Evolutionary conservation across 1,284 basidiomycete genomes (phyloP).

Genomic region (Pseudozyma hubeiensis): DNA sequence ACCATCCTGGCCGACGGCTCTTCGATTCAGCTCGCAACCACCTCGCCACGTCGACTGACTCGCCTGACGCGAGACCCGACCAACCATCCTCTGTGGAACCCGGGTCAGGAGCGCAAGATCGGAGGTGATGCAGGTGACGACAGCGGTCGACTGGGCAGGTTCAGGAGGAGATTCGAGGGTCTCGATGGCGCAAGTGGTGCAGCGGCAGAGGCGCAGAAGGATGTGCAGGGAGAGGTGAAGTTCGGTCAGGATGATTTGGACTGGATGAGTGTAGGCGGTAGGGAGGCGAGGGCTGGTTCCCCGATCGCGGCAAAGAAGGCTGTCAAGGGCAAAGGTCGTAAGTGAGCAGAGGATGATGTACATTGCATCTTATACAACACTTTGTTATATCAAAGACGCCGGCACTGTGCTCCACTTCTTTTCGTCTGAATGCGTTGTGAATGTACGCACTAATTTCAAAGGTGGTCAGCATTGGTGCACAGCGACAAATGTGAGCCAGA

Average conservation of each 20-base stretch:
- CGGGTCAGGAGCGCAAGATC: slow-evolving; percentile 47
- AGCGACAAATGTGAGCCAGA: no score
- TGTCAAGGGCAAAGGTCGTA: slow-evolving; percentile 63
- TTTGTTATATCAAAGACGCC: not conserved
- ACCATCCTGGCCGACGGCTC: slow-evolving; percentile 67
- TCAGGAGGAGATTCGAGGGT: slow-evolving; percentile 63
- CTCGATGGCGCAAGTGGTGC: slow-evolving; percentile 21
- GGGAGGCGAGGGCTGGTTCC: slow-evolving; percentile 61
- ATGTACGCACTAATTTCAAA: no score
- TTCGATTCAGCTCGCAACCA: slow-evolving; percentile 63
- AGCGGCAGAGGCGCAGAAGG: slow-evolving; percentile 16
- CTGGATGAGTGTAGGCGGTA: slow-evolving; percentile 68
- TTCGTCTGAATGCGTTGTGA: no score
- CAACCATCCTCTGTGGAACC: slow-evolving; percentile 68
- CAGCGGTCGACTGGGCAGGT: slow-evolving; percentile 64
- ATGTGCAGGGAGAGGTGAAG: slow-evolving; percentile 29
- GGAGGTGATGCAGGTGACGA: slow-evolving; percentile 62
- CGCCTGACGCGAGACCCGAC: slow-evolving; percentile 63
- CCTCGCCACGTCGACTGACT: slow-evolving; percentile 58
- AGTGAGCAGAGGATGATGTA: slow-evolving; percentile 19
- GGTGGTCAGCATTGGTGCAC: no score
- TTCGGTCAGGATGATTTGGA: slow-evolving; percentile 64
- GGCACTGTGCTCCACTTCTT: no score
- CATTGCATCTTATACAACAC: slow-evolving; percentile 20
- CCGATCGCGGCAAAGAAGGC: slow-evolving; percentile 54